These are phyloP conservation scores for Rhododendron ovatum DNA, from an alignment of 148 eudicot species.

Conservation along the genomic window DNA sequence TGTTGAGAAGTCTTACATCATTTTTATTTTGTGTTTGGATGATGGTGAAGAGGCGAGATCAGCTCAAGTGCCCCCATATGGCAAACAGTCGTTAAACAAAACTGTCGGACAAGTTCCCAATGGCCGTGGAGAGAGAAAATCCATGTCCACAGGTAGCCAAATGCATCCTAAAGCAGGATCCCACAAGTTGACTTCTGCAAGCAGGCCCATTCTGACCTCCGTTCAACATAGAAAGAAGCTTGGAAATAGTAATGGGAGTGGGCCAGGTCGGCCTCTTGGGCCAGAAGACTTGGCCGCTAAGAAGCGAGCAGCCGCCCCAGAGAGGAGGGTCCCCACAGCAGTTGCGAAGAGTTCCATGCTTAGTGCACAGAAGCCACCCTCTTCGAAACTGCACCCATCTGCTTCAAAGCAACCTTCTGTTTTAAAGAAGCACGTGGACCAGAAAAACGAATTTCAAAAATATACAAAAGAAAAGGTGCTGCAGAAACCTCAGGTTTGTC, in stretches of 20 bases:
- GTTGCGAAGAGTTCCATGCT: constrained; percentile 31
- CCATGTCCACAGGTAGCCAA: constrained; percentile 21
- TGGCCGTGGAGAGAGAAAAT: constrained; percentile 43
- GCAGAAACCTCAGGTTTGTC: constrained; percentile 46
- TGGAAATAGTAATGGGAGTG: constrained; percentile 49
- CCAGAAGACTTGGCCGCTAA: constrained; percentile 37
- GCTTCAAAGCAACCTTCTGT: constrained; percentile 27
- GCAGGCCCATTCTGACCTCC: constrained; percentile 18
- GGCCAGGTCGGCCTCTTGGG: constrained; percentile 46
- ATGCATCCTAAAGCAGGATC: constrained; percentile 22
- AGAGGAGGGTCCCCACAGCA: constrained; percentile 33
- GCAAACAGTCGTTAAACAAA: constrained; percentile 26
- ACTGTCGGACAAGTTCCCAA: constrained; percentile 26
- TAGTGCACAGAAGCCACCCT: constrained; percentile 37
- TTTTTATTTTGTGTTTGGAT: constrained; percentile 31
- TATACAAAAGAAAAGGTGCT: constrained; percentile 28
- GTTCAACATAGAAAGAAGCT: constrained; percentile 34
- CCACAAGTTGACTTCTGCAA: constrained; percentile 26
- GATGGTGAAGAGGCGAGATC: constrained; percentile 65
- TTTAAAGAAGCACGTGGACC: constrained; percentile 28
- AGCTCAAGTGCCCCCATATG: constrained; percentile 43
- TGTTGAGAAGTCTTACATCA: constrained; percentile 40
- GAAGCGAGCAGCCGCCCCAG: constrained; percentile 27
- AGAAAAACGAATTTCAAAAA: constrained; percentile 32
- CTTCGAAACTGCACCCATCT: constrained; percentile 33